Evolutionary conservation across 2,329 filamentous ascomycete genomes (phyloP), one percentile per base, ranked within the genome.

Genomic region (Tolypocladium nubicola): DNA sequence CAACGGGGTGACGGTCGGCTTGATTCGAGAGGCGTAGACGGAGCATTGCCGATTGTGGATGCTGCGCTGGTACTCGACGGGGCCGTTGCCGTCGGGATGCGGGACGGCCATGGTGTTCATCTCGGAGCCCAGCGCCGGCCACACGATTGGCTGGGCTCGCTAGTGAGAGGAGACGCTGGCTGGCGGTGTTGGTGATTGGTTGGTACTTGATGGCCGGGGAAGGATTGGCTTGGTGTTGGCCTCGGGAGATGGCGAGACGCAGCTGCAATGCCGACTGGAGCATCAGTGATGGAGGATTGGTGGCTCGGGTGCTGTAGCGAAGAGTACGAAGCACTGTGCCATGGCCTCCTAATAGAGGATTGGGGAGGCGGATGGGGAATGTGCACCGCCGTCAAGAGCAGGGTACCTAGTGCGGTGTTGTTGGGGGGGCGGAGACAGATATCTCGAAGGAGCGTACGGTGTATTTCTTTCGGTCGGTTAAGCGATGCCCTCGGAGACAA

Each of bases 61-160:
- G 43, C 56, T 61, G 40, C 56, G 60, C 50, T 60, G 57, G 30
- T 56, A 52, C 52, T 52, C 53, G 55, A 54, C 35, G 33, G 59
- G 54, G 14, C 52, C 56, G 30, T 57, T 54, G 45, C 61, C 60
- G 21, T 59, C 61, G 21, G 60, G 23, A 11, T 56, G 60, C n/a
- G 60, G 53, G 21, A 61, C 40, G 55, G 60, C 59, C 61, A 66
- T 65, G 40, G 62, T 43, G 56, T 61, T 59, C 64, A 66, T 64
- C 47, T 41, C 49, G 54, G 59, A 62, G 62, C 61, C 61, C 63
- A 63, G 62, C 58, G 59, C 57, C 59, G 56, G 30, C 43, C 37
- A 54, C 55, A 30, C 56, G 47, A 54, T 38, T 50, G 52, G 37
- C 56, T 49, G 52, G 56, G 56, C 52, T 54, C 56, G 41, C 21